A percentile compares a stretch with the other conserved stretches of the same genome.
phyloP scores from a whole-genome alignment of 2,329 filamentous ascomycete species.

The Truncatella angustata region DNA sequence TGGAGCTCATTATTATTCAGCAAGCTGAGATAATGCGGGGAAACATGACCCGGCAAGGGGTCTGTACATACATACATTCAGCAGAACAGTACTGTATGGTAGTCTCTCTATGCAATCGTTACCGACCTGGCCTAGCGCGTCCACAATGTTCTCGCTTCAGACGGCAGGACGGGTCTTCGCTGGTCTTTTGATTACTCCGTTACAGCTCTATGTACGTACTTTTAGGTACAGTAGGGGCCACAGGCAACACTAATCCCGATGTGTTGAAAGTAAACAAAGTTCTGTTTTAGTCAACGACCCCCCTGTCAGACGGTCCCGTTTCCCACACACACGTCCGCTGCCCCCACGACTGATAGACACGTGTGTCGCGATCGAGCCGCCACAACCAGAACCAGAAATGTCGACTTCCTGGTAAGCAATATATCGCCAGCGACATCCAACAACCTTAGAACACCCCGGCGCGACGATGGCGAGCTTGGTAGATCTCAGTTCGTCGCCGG shows the following conservation, averaged over 20 bases:
- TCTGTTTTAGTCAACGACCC: constrained; percentile 20
- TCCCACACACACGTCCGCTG: not conserved
- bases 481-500: constrained; percentile 31
- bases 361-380: not conserved
- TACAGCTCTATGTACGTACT: too few relatives aligned
- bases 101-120: too few relatives aligned
- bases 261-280: constrained; percentile 29
- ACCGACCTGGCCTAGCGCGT: constrained; percentile 2
- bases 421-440: not conserved
- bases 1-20: constrained; percentile 2
- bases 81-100: too few relatives aligned
- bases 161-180: not conserved
- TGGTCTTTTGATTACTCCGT: too few relatives aligned
- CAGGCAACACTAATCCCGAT: constrained; percentile 2
- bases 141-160: not conserved
- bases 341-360: constrained; percentile 1
- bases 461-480: constrained; percentile 23
- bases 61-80: too few relatives aligned
- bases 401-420: too few relatives aligned
- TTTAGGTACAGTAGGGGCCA: too few relatives aligned
- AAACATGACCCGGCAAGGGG: not conserved
- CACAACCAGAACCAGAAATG: not conserved
- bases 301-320: constrained; percentile 9
- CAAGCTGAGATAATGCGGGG: constrained; percentile 5
- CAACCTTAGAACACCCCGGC: not conserved